Conservation (phyloP, 768 basidiomycete species). For the Hortiboletus campestris region DNA sequence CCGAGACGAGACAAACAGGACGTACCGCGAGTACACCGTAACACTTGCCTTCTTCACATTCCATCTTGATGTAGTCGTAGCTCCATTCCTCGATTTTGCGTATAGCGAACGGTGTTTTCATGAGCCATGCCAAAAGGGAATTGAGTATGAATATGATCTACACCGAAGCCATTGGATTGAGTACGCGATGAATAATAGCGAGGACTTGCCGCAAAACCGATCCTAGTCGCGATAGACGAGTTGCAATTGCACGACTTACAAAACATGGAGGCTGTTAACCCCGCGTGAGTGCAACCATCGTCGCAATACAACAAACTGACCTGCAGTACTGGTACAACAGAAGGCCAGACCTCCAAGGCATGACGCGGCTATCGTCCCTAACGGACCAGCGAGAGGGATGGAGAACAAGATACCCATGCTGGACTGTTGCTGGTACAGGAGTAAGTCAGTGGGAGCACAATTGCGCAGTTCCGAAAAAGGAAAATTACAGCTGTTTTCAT, state of each 20-base stretch:
- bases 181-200: not conserved
- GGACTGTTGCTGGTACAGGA: not conserved
- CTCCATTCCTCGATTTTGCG: constrained; percentile 88
- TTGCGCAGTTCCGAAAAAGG: constrained; percentile 1
- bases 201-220: constrained; percentile 82
- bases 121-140: constrained; percentile 95
- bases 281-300: not conserved
- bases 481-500: not conserved
- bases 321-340: constrained; percentile 84
- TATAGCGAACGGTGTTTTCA: constrained; percentile 88
- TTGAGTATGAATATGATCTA: constrained; percentile 95
- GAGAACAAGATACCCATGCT: constrained; percentile 74
- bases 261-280: constrained; percentile 78
- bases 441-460: not conserved
- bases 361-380: constrained; percentile 76
- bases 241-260: constrained; percentile 99
- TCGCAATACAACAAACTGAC: constrained; percentile 38
- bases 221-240: constrained; percentile 94
- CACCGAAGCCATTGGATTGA: not conserved
- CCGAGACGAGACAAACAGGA: constrained; percentile 8
- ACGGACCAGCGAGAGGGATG: constrained; percentile 64
- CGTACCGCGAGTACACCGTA: constrained; percentile 93
- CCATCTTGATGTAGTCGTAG: constrained; percentile 98
- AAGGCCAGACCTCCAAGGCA: constrained; percentile 82
- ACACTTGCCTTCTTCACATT: constrained; percentile 88